A percentile compares a stretch with the other conserved stretches of the same genome.
phyloP scores from a whole-genome alignment of 768 basidiomycete genomes.

The Tylopilus plumbeoviolaceoides region DNA sequence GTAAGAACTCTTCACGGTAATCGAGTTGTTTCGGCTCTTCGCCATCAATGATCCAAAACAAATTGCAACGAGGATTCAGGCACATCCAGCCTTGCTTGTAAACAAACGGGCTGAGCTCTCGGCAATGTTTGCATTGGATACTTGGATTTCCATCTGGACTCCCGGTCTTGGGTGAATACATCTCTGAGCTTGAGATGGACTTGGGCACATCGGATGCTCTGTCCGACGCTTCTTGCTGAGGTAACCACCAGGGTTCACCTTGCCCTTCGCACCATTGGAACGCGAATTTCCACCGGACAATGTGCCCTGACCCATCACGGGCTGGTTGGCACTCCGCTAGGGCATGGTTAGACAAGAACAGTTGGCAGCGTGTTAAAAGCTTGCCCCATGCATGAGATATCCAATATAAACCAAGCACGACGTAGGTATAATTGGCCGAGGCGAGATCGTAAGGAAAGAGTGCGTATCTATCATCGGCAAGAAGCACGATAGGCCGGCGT shows the following conservation, averaged over 20 bases:
- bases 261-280: conserved; percentile 83
- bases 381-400: conserved; percentile 57
- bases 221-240: not conserved
- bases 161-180: not conserved
- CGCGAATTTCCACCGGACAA: conserved; percentile 78
- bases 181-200: not conserved
- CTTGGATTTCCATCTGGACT: not conserved
- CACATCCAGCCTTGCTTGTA: conserved; percentile 61
- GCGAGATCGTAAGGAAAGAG: conserved; percentile 69
- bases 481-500: conserved; percentile 59
- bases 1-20: conserved; percentile 48
- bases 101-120: conserved; percentile 43
- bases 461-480: conserved; percentile 72
- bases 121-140: conserved; percentile 42
- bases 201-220: not conserved
- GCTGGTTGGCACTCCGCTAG: conserved; percentile 59
- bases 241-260: conserved; percentile 51
- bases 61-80: conserved; percentile 51
- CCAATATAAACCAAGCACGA: conserved; percentile 56
- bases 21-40: conserved; percentile 35
- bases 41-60: conserved; percentile 47
- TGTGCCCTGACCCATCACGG: conserved; percentile 43
- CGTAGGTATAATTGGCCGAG: conserved; percentile 45
- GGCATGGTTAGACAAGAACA: conserved; percentile 12
- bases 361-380: conserved; percentile 1